Base-by-base conservation (phyloP, 805 yeast genomes). In the Ogataea neopini region DNA sequence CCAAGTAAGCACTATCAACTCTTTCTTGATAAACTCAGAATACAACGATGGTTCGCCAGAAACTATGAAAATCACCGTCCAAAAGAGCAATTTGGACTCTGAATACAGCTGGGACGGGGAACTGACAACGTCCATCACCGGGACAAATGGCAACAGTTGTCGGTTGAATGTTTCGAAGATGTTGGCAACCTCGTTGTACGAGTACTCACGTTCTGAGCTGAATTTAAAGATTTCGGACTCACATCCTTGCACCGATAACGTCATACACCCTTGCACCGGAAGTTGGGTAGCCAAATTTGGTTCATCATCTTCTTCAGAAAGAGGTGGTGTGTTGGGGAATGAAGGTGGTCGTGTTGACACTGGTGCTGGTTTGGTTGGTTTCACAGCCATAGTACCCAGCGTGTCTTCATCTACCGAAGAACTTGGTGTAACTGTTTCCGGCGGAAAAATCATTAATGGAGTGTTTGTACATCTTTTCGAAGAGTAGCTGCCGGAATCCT, bases 41-140 rank as follows among this genome's bases (percentile, higher is more conserved):
- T 45, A 56, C 15, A 64, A 54, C 2, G 40, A 28, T 1, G 46
- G 35, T 23, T 62, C 55, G 20, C 39, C 32, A 10, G 59, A 40
- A 4, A 58, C 50, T 3, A 61, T 46, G 36, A 49, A 62, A 11
- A 62, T 54, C 11, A 64, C 56, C 28, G 69, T 51, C 70, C 70
- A 66, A 51, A 65, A 66, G n/a, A 64, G 51, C 6, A 64, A 43
- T n/a, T 54, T 50, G 9, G 62, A 58, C 18, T 51, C 43, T 19
- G 34, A 22, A 40, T 49, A 58, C 19, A 65, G 38, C 2, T 19
- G 2, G 1, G 58, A 52, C 3, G 66, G 62, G 9, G 62, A 57
- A n/a, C 34, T 33, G 4, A 59, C 46, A n/a, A 44, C 43, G 11
- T 52, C 49, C 55, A 66, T 51, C 20, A 64, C 58, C 13, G 69